Evolutionary conservation across 106 monocot species (phyloP).

Genomic region (Vanilla planifolia): DNA sequence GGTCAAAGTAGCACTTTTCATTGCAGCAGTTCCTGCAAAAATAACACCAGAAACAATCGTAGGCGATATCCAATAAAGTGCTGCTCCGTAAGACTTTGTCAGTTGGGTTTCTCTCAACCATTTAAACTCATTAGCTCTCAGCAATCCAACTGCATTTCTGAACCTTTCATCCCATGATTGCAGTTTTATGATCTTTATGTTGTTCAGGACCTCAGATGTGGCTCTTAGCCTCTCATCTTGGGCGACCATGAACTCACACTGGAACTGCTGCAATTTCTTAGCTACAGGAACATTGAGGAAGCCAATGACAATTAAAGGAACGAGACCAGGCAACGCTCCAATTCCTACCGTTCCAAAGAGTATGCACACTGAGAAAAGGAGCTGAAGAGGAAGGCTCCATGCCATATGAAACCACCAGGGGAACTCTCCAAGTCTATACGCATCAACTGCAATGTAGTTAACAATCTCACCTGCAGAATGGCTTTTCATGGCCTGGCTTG

Average conservation of each 20-base stretch:
- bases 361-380: constrained; percentile 29
- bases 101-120: constrained; percentile 55
- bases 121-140: constrained; percentile 47
- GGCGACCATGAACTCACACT: constrained; percentile 53
- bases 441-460: constrained; percentile 75
- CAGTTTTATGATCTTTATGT: constrained; percentile 75
- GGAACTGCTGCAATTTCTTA: constrained; percentile 46
- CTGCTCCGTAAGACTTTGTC: constrained; percentile 54
- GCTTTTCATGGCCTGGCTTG: constrained; percentile 24
- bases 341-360: constrained; percentile 41
- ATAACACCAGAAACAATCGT: constrained; percentile 57
- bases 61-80: constrained; percentile 64
- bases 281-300: constrained; percentile 65
- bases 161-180: constrained; percentile 80
- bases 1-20: constrained; percentile 44
- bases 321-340: constrained; percentile 44
- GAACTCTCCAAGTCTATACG: constrained; percentile 72
- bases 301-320: constrained; percentile 37
- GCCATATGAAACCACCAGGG: constrained; percentile 66
- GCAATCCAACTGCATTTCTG: constrained; percentile 20
- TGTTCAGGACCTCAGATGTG: constrained; percentile 52
- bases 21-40: constrained; percentile 27
- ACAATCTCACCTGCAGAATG: constrained; percentile 72
- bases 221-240: constrained; percentile 60
- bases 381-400: constrained; percentile 57